These are phyloP conservation scores for Cyathus striatus DNA, from an alignment of 768 basidiomycete species.

Conservation along the genomic window DNA sequence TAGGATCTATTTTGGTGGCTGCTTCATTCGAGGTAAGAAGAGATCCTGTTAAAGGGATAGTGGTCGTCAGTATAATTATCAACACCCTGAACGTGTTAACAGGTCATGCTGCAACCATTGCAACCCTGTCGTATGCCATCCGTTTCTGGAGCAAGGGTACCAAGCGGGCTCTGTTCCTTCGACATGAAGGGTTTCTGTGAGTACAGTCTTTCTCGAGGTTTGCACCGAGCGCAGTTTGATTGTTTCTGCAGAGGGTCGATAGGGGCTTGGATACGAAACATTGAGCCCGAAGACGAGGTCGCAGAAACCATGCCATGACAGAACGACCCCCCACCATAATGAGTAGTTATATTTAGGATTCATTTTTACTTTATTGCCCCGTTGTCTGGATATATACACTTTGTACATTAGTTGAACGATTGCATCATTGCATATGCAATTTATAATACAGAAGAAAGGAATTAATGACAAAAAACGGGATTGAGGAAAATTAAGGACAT, in stretches of 20 bases:
- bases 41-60: slow-evolving; percentile 2
- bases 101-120: slow-evolving; percentile 97
- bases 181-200: slow-evolving; percentile 97
- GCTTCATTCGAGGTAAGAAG: slow-evolving; percentile 88
- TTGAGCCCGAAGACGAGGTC: slow-evolving; percentile 47
- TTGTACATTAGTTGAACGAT: too few relatives aligned
- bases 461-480: too few relatives aligned
- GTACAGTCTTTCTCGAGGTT: slow-evolving; percentile 27
- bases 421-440: too few relatives aligned
- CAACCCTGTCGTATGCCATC: slow-evolving; percentile 97
- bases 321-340: too few relatives aligned
- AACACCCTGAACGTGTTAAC: too few relatives aligned
- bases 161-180: slow-evolving; percentile 91
- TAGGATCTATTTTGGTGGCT: slow-evolving; percentile 98
- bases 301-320: not conserved
- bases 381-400: too few relatives aligned
- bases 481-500: too few relatives aligned
- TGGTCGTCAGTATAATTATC: too few relatives aligned
- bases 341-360: too few relatives aligned
- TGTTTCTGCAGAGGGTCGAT: slow-evolving; percentile 67
- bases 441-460: too few relatives aligned
- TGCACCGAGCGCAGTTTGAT: not conserved
- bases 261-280: slow-evolving; percentile 98
- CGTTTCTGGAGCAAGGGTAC: slow-evolving; percentile 99
- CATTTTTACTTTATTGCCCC: too few relatives aligned